phyloP scores from a whole-genome alignment of 2,329 filamentous ascomycete genomes.

The Arthrobotrys sinensis region DNA sequence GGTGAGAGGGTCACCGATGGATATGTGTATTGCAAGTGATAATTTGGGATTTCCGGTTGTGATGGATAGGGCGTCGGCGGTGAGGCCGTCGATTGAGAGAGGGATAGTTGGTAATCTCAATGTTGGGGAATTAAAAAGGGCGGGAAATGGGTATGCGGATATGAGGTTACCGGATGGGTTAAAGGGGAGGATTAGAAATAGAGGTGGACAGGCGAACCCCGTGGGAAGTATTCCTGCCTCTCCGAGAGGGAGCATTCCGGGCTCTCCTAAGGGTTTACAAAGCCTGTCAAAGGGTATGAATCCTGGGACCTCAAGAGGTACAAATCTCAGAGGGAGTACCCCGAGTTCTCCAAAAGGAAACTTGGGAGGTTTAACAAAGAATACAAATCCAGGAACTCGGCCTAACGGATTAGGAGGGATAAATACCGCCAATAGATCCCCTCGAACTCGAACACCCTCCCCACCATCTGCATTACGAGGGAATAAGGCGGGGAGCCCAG shows the following conservation, averaged over 20 bases:
- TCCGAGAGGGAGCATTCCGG: slow-evolving; percentile 7
- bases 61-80: neutral
- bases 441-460: neutral
- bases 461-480: neutral
- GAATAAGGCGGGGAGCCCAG: neutral
- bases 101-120: neutral
- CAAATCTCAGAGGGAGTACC: neutral
- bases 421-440: neutral
- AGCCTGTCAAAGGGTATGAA: neutral
- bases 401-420: too few species aligned
- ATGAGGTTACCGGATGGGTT: neutral
- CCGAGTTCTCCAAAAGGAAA: too few species aligned
- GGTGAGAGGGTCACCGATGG: slow-evolving; percentile 1
- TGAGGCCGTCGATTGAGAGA: neutral
- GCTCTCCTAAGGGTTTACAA: neutral
- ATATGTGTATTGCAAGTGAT: slow-evolving; percentile 10
- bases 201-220: neutral
- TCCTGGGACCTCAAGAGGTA: neutral
- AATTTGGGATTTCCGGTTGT: slow-evolving; percentile 2
- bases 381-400: neutral
- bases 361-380: too few species aligned
- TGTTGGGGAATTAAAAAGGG: neutral
- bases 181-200: neutral
- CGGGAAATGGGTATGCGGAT: neutral
- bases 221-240: neutral